Percentiles rank a stretch among this genome's conserved stretches.
Evolutionary conservation across 2,329 filamentous ascomycete species (phyloP).

Genomic region (Claviceps quebecensis): DNA sequence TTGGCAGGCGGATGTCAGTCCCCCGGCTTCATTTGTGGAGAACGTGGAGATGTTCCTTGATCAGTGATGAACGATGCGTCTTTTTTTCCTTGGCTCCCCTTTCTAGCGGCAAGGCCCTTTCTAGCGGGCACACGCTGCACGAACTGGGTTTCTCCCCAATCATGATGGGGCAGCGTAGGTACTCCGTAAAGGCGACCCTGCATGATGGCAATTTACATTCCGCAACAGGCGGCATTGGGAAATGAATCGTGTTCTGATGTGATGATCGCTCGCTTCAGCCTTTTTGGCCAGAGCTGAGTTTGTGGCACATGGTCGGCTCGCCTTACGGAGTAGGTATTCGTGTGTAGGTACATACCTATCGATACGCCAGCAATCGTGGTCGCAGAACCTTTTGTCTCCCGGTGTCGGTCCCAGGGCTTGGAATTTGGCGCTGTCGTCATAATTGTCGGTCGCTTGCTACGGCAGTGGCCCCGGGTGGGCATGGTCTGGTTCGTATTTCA

Average conservation of each 20-base stretch:
- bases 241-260: neutral
- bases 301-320: neutral
- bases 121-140: neutral
- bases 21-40: conserved; percentile 1
- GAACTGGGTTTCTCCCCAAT: neutral
- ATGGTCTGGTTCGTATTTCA: neutral
- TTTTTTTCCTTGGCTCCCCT: conserved; percentile 2
- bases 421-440: neutral
- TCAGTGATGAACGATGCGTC: conserved; percentile 2
- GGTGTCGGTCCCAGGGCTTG: neutral
- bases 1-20: too few species aligned
- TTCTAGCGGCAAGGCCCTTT: conserved; percentile 1
- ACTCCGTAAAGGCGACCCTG: conserved; percentile 3
- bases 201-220: conserved; percentile 1
- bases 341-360: too few species aligned
- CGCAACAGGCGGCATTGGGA: neutral
- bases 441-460: neutral
- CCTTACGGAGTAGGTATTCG: neutral
- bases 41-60: neutral
- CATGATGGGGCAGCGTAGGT: neutral
- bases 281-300: neutral
- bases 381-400: too few species aligned
- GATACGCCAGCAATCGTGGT: neutral
- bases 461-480: neutral
- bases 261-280: neutral